Evolutionary conservation across 108 stramenopile genomes (phyloP).

Genomic region (Asterionellopsis glacialis): DNA sequence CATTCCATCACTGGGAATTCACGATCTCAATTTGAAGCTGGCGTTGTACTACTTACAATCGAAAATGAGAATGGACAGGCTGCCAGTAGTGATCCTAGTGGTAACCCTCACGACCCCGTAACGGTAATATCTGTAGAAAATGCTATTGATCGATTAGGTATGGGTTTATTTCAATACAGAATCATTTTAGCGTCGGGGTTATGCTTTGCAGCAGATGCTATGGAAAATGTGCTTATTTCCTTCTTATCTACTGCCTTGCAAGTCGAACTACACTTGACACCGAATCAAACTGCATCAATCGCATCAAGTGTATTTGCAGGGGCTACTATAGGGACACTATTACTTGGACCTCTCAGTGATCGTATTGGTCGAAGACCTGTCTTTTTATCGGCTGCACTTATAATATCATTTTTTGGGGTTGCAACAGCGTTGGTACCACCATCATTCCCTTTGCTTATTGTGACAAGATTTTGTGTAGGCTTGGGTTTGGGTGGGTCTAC

Average conservation of each 20-base stretch:
- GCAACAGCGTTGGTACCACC: constrained; percentile 40
- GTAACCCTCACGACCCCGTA: no score
- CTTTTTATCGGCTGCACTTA: constrained; percentile 48
- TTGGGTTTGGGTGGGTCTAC: constrained; percentile 78
- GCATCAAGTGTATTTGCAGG: constrained; percentile 73
- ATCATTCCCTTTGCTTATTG: constrained; percentile 31
- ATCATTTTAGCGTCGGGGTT: constrained; percentile 70
- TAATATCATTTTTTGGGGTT: constrained; percentile 66
- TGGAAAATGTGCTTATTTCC: constrained; percentile 69
- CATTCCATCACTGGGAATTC: no score
- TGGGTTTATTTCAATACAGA: constrained; percentile 58
- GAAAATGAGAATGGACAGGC: no score
- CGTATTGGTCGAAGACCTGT: constrained; percentile 65
- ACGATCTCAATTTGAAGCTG: no score
- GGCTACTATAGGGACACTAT: constrained; percentile 61
- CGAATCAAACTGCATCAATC: constrained; percentile 51
- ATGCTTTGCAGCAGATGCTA: constrained; percentile 82
- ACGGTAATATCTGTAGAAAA: constrained; percentile 37
- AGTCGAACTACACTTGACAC: constrained; percentile 58
- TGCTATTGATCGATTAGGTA: constrained; percentile 67
- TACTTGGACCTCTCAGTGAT: constrained; percentile 77
- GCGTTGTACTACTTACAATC: no score
- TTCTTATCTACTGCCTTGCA: constrained; percentile 66
- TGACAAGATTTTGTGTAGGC: constrained; percentile 58
- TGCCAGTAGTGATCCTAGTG: no score